Base-by-base conservation (phyloP, 257 asterid genomes). In the Datura wrightii region DNA sequence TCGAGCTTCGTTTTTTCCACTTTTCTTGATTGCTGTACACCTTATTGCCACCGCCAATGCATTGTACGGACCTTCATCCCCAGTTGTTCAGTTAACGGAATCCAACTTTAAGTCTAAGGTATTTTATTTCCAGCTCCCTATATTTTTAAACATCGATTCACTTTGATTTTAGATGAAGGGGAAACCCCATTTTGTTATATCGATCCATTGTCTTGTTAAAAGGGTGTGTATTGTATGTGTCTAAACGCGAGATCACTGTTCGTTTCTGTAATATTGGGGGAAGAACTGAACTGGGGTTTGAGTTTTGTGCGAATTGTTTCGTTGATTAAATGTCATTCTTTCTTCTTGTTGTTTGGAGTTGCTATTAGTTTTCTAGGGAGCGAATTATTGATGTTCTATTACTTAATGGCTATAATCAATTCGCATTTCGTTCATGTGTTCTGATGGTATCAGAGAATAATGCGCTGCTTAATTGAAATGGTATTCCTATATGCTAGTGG, bases 61-160 rank as follows among this genome's bases (percentile, higher is more conserved):
- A 18, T 83, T 95, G 84, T 95, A 95, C 86, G 95, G 92, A 34
- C 92, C 97, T 8, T 92, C 98, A 1, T 94, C 99, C 37, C 98
- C 98, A 54, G 99, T 95, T 86, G 58, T 95, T 91, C 99, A 94
- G 94, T 87, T 97, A 42, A 97, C 85, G 86, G 95, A 98, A 5
- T 91, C 93, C 88, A 95, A 95, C 85, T 95, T 97, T 91, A 94
- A 97, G 89, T 94, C 99, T 83, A 97, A 97, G 97, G 99, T 97
- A 84, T 44, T 10, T 46, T 74, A 13, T 76, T 39, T 39, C 50
- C 62, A 50, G 14, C 46, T 50, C 14, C n/a, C 31, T 8, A 7
- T 8, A 7, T 31, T 76, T 46, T 78, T 78, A 52, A 78, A 52
- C 34, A 52, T 78, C 1, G 46, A 14, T 52, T 52, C 1, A 5